phyloP scores from a whole-genome alignment of 163 green algal genomes.

The Chlamydomonas reinhardtii region DNA sequence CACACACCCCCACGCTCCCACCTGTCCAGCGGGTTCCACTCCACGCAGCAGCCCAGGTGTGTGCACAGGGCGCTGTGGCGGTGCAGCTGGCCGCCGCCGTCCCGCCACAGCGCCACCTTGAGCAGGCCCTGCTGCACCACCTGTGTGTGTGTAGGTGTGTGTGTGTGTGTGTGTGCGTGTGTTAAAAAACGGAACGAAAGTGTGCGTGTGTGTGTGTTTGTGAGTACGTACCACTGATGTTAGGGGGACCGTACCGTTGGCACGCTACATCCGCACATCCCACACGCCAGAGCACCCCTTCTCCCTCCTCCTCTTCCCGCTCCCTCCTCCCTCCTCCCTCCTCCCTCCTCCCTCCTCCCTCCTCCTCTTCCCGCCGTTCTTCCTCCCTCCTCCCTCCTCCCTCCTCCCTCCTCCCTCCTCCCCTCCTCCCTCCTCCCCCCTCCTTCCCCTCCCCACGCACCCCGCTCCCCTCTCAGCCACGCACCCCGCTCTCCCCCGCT shows the following conservation, averaged over 20 bases:
- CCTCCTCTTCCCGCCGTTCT: too few species aligned
- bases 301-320: too few species aligned
- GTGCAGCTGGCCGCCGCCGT: constrained; percentile 25
- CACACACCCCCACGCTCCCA: background rate
- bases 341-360: too few species aligned
- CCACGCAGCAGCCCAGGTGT: constrained; percentile 52
- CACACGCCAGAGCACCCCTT: too few species aligned
- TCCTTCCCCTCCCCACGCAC: too few species aligned
- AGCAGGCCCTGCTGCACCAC: constrained; percentile 41
- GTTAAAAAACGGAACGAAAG: background rate
- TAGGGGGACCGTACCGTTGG: background rate
- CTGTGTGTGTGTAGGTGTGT: background rate
- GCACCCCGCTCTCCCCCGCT: background rate
- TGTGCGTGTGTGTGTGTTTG: background rate
- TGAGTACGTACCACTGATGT: background rate
- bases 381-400: too few species aligned
- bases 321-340: too few species aligned
- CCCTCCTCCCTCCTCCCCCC: too few species aligned
- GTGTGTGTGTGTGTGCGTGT: background rate
- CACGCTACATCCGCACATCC: too few species aligned
- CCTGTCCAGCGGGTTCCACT: constrained; percentile 51
- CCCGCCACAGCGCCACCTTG: constrained; percentile 48
- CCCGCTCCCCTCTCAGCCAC: too few species aligned
- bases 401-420: too few species aligned
- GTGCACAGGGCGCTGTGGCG: constrained; percentile 39